phyloP scores from a whole-genome alignment of 495 filamentous ascomycete species.

The Evernia prunastri region DNA sequence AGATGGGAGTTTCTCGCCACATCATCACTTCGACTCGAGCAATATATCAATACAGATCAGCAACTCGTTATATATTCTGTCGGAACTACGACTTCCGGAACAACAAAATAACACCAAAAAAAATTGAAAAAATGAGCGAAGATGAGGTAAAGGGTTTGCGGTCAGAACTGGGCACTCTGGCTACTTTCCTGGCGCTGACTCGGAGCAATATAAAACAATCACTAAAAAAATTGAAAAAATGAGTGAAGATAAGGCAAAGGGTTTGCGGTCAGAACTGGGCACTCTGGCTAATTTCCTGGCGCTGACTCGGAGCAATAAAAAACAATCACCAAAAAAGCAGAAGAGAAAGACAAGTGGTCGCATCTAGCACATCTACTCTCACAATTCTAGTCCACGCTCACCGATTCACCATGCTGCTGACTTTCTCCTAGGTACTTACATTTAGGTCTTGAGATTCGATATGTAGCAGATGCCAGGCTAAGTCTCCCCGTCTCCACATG shows the following conservation, averaged over 20 bases:
- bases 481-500: not conserved
- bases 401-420: constrained; percentile 8
- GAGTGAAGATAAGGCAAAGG: not conserved
- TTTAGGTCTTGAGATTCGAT: not conserved
- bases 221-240: constrained; percentile 5
- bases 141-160: not conserved
- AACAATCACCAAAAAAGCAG: constrained; percentile 21
- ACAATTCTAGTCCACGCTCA: not conserved
- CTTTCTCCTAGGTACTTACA: not conserved
- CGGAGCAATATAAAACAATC: constrained; percentile 3
- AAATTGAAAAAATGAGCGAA: constrained; percentile 6
- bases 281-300: not conserved
- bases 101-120: not conserved
- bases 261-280: not conserved
- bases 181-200: not conserved
- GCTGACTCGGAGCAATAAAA: constrained; percentile 7
- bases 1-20: not conserved
- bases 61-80: not conserved
- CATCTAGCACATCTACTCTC: not conserved
- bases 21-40: not conserved
- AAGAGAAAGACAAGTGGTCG: not conserved
- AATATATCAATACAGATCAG: not conserved
- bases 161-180: constrained; percentile 2
- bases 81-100: constrained; percentile 3
- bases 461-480: not conserved